Base-by-base conservation (phyloP, 805 yeast genomes). In the Metschnikowia cerradonensis region DNA sequence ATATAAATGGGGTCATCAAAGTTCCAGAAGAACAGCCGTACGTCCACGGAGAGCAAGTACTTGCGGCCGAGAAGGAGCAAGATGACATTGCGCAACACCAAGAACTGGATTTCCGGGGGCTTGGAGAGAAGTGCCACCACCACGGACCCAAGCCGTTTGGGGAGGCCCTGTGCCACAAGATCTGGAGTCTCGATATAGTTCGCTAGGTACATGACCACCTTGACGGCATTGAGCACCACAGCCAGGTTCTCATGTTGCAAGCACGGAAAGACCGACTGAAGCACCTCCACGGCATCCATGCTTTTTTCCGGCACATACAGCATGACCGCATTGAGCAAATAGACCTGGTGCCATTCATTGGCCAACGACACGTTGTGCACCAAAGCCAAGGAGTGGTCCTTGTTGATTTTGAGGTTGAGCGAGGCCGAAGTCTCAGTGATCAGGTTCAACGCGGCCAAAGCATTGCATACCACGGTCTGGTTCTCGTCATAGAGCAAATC, bases 1-100 rank as follows among this genome's bases (percentile, higher is more conserved):
- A 92, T 83, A 64, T 88, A 92, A 20, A 88, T 81, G 1, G 96
- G 94, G 64, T 91, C 97, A 64, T 87, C 86, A 60, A 81, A 88
- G 52, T 82, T 83, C 68, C 94, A 85, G 67, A 89, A 90, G 63
- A 91, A 89, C 69, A 82, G 80, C 48, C 82, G 80, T n/a, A 88
- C 89, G 54, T 88, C 94, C 48, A 87, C 72, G 23, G 73, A 67
- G 38, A 83, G 67, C 50, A 90, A 69, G 20, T 78, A 75, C 11
- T 85, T 83, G 52, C 83, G 79, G 47, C 88, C 82, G 50, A 90
- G 73, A 26, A 91, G 74, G 35, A 91, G 67, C 32, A 90, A 67
- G 23, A 90, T 88, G 44, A 88, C 85, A 63, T 91, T 92, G 62
- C 97, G 74, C 55, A 91, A 72, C 1, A 86, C 86, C 42, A 90